A percentile compares a stretch with the other conserved stretches of the same genome.
These are phyloP conservation scores for Thielaviopsis musarum DNA, from an alignment of 2,329 filamentous ascomycete species.

Conservation along the genomic window DNA sequence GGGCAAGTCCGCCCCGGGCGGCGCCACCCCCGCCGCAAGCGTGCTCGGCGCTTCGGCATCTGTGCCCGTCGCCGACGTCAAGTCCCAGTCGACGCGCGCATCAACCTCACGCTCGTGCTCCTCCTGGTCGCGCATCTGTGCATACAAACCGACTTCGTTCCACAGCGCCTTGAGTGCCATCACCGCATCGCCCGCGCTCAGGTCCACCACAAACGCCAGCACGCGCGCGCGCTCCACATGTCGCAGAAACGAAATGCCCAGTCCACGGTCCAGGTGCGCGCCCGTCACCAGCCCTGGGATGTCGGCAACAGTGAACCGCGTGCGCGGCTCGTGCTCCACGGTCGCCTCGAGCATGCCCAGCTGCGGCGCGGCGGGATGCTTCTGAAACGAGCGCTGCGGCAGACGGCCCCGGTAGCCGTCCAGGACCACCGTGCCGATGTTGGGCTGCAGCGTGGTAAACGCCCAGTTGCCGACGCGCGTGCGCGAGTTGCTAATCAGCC, in stretches of 20 bases:
- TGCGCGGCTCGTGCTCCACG: slow-evolving; percentile 27
- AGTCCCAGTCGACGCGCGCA: slow-evolving; percentile 37
- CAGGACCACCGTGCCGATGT: slow-evolving; percentile 87
- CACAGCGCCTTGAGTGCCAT: slow-evolving; percentile 65
- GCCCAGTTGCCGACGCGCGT: slow-evolving; percentile 88
- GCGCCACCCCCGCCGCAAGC: background rate
- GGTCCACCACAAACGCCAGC: slow-evolving; percentile 83
- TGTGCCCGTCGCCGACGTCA: slow-evolving; percentile 28
- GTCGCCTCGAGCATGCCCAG: slow-evolving; percentile 25
- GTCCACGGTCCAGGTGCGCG: slow-evolving; percentile 77
- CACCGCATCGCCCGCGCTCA: slow-evolving; percentile 64
- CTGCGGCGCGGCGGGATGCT: slow-evolving; percentile 17
- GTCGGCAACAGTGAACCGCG: slow-evolving; percentile 83
- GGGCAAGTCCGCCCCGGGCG: slow-evolving; percentile 11
- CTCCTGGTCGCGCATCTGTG: slow-evolving; percentile 56
- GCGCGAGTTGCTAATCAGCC: slow-evolving; percentile 73
- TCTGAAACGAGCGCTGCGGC: slow-evolving; percentile 17
- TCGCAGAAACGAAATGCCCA: slow-evolving; percentile 80
- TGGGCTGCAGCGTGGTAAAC: slow-evolving; percentile 88
- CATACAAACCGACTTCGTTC: slow-evolving; percentile 81
- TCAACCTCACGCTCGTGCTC: slow-evolving; percentile 49
- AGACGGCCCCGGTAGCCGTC: slow-evolving; percentile 64
- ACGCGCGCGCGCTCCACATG: slow-evolving; percentile 90
- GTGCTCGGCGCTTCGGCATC: background rate
- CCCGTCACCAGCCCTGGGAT: slow-evolving; percentile 88